Conservation (phyloP, 441 rosid genomes). For the Pelargonium myrrhifolium region DNA sequence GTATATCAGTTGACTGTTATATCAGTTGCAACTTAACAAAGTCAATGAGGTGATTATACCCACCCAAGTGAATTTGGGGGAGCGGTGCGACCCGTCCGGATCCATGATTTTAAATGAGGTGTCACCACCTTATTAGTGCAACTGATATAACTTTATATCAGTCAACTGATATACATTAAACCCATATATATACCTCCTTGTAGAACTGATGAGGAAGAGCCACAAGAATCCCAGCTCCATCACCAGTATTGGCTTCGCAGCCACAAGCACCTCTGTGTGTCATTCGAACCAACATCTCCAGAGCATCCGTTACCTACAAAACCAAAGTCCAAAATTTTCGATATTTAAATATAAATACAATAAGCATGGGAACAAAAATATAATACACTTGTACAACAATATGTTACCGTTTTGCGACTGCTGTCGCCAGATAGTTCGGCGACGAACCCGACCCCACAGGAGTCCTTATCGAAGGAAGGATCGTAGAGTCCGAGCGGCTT, state of each 20-base stretch:
- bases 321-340: not conserved
- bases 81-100: too few species aligned
- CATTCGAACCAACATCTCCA: slow-evolving; percentile 98
- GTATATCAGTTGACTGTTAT: too few species aligned
- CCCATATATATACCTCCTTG: too few species aligned
- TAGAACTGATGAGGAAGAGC: slow-evolving; percentile 82
- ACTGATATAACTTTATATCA: too few species aligned
- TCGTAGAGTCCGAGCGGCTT: slow-evolving; percentile 98
- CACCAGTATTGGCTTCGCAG: slow-evolving; percentile 95
- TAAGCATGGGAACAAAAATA: not conserved
- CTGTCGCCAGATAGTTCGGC: slow-evolving; percentile 86
- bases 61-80: too few species aligned
- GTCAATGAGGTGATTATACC: too few species aligned
- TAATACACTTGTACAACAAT: not conserved
- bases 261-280: slow-evolving; percentile 99
- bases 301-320: slow-evolving; percentile 71
- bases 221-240: slow-evolving; percentile 98
- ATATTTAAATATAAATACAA: not conserved
- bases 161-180: too few species aligned
- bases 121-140: too few species aligned
- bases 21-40: too few species aligned
- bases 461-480: slow-evolving; percentile 89
- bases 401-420: slow-evolving; percentile 80
- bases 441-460: slow-evolving; percentile 98
- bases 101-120: too few species aligned